Conservation (phyloP, 2,329 filamentous ascomycete genomes). For the Fusarium chaquense region DNA sequence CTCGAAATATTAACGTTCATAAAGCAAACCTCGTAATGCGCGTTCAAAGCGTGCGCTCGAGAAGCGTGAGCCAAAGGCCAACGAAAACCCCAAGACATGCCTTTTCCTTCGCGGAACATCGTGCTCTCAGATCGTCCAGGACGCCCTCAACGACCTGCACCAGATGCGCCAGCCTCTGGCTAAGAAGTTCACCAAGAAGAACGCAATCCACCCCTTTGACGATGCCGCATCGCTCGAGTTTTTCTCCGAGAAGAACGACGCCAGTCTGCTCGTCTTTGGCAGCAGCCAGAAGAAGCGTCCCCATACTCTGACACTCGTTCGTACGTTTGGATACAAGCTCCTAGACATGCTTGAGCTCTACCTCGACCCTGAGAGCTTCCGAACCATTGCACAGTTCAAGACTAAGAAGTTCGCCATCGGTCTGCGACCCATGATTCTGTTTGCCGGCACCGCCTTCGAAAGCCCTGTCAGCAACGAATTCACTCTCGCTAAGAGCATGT, state of each 20-base stretch:
- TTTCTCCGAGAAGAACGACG: conserved; percentile 96
- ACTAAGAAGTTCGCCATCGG: conserved; percentile 81
- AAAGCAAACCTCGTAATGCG: conserved; percentile 74
- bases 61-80: conserved; percentile 87
- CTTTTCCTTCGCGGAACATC: conserved; percentile 90
- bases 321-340: conserved; percentile 87
- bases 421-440: conserved; percentile 89
- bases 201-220: conserved; percentile 94
- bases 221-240: conserved; percentile 90
- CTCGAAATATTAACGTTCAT: background rate
- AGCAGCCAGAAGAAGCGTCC: conserved; percentile 95
- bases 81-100: conserved; percentile 90
- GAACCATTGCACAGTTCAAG: conserved; percentile 80
- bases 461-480: conserved; percentile 83
- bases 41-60: conserved; percentile 96
- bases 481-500: conserved; percentile 85
- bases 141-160: conserved; percentile 86
- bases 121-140: conserved; percentile 84
- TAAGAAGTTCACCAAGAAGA: conserved; percentile 97
- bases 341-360: conserved; percentile 95
- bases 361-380: conserved; percentile 79
- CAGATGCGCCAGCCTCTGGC: conserved; percentile 85
- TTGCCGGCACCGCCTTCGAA: conserved; percentile 89
- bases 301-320: conserved; percentile 84
- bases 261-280: conserved; percentile 85